Evolutionary conservation across 495 filamentous ascomycete species (phyloP).

Genomic region (Penicillium coprophilum): DNA sequence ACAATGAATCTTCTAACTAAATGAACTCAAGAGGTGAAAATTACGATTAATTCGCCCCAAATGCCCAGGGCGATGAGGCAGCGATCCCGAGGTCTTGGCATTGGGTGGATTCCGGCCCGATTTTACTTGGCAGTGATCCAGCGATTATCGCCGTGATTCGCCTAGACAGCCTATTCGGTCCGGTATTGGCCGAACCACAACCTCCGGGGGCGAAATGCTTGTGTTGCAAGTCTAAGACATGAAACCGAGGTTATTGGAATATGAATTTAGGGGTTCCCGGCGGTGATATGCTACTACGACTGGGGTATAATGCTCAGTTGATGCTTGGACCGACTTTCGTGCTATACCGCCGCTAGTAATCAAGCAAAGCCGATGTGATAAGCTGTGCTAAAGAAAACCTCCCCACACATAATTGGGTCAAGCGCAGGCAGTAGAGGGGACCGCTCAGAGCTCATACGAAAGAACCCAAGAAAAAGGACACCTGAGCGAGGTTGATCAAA

Average conservation of each 20-base stretch:
- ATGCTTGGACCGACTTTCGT: too few species aligned
- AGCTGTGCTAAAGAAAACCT: too few species aligned
- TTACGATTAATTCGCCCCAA: neutral
- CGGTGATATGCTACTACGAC: neutral
- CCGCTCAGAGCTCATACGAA: too few species aligned
- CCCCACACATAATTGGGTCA: too few species aligned
- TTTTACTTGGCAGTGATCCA: slow-evolving; percentile 12
- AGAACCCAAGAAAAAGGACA: too few species aligned
- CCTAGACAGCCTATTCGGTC: neutral
- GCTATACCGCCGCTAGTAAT: too few species aligned
- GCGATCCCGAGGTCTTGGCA: slow-evolving; percentile 15
- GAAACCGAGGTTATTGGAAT: neutral
- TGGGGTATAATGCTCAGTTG: too few species aligned
- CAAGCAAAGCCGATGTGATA: too few species aligned
- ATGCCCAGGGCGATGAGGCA: slow-evolving; percentile 1
- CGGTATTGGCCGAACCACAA: slow-evolving; percentile 4
- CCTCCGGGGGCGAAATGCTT: neutral
- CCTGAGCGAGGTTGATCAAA: neutral
- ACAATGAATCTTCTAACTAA: neutral
- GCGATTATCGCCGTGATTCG: slow-evolving; percentile 4
- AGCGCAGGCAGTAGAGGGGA: too few species aligned
- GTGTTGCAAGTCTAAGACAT: neutral
- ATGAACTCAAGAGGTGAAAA: neutral
- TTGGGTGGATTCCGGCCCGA: slow-evolving; percentile 13
- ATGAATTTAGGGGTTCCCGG: neutral